phyloP scores from a whole-genome alignment of 2,329 filamentous ascomycete genomes.

The Trichoderma atrobrunneum region DNA sequence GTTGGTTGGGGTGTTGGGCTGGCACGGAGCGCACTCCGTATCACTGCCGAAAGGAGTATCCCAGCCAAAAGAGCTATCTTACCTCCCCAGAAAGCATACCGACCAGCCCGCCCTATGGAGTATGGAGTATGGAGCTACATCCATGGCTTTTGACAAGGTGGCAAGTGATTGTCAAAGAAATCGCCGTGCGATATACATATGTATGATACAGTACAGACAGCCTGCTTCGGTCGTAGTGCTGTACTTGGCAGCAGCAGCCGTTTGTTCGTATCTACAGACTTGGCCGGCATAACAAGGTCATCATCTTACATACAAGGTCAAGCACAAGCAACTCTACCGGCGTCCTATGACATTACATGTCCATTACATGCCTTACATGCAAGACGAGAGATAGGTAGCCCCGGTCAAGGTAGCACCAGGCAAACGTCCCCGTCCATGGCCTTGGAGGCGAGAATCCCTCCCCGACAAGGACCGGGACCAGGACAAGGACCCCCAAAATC shows the following conservation, averaged over 20 bases:
- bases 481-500: background rate
- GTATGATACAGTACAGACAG: background rate
- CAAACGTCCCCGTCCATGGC: conserved; percentile 1
- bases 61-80: background rate
- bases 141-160: background rate
- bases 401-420: background rate
- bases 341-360: background rate
- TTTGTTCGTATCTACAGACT: background rate
- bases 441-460: background rate
- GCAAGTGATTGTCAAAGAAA: background rate
- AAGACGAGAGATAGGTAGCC: background rate
- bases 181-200: background rate
- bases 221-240: background rate
- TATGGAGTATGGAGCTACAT: background rate
- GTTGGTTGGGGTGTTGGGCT: background rate
- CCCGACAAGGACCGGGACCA: background rate
- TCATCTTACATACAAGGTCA: background rate
- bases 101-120: background rate
- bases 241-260: background rate
- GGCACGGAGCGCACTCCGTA: background rate
- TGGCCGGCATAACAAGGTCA: background rate
- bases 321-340: background rate
- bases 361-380: background rate
- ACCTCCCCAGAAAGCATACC: background rate
- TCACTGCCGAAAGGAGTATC: background rate